Evolutionary conservation across 768 basidiomycete genomes (phyloP), one percentile per base, ranked within the genome.

Genomic region (Coprinellus aureogranulatus): DNA sequence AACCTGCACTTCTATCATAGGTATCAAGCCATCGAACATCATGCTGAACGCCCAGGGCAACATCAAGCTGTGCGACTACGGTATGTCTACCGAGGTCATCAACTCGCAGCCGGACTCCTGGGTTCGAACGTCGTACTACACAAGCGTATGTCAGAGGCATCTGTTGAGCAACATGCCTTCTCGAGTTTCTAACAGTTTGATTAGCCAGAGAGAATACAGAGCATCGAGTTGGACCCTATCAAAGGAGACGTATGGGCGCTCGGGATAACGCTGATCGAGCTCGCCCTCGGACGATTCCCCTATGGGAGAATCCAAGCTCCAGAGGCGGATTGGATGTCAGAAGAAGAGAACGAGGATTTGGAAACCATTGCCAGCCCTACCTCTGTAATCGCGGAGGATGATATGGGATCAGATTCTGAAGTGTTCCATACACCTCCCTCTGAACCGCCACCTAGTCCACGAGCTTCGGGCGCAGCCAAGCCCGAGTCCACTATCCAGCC

Each of bases 131-230:
- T 94, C 92, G 60, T 98, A 95, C 3, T 99, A 99, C 71, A 99
- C 98, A 96, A 98, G 97, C 64, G 97, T 98, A 73, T 68, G 88
- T 84, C 14, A 14, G 14, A 14, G 34, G 10, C 46, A 55, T 22
- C 45, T 53, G n/a, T n/a, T n/a, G n/a, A n/a, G n/a, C n/a, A n/a
- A n/a, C n/a, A n/a, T n/a, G n/a, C n/a, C n/a, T n/a, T n/a, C n/a
- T n/a, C n/a, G n/a, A n/a, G n/a, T n/a, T n/a, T n/a, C n/a, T n/a
- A n/a, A n/a, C n/a, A n/a, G n/a, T n/a, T n/a, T n/a, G n/a, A n/a
- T n/a, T n/a, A 99, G 97, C 97, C 97, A 18, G 97, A 99, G 68
- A 94, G 97, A 59, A 98, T 99, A 76, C 96, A 98, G 75, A 97
- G 97, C 50, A 94, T 94, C 1, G 34, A 34, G 34, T 92, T 92